Evolutionary conservation across 2,329 filamentous ascomycete species (phyloP).

Genomic region (Aspergillus fumigatus): DNA sequence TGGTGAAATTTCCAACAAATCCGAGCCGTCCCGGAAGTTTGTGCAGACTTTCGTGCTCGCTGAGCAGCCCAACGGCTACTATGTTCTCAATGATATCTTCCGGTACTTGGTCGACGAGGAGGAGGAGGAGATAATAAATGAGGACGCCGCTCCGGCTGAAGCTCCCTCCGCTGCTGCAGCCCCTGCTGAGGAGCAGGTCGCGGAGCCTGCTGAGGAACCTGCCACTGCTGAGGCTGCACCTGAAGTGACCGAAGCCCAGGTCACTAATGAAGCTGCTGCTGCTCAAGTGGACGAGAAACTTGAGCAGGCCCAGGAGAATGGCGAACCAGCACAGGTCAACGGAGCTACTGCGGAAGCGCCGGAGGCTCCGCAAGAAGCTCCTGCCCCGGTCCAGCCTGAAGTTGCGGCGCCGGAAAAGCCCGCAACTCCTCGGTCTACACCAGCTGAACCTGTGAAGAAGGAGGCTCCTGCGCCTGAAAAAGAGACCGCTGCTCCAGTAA

Average conservation of each 20-base stretch:
- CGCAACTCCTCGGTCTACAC: constrained; percentile 57
- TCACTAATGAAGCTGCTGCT: constrained; percentile 41
- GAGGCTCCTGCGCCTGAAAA: constrained; percentile 50
- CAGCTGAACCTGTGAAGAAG: constrained; percentile 45
- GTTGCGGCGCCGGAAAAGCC: constrained; percentile 57
- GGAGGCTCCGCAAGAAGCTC: constrained; percentile 20
- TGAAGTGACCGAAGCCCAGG: constrained; percentile 31
- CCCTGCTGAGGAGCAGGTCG: constrained; percentile 36
- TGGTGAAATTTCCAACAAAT: constrained; percentile 94
- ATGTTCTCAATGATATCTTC: constrained; percentile 97
- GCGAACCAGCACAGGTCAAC: constrained; percentile 39
- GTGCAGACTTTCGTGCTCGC: constrained; percentile 97
- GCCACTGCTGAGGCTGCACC: constrained; percentile 34
- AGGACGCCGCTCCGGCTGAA: constrained; percentile 29
- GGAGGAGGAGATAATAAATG: constrained; percentile 53
- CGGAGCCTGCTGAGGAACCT: constrained; percentile 43
- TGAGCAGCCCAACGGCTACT: constrained; percentile 94
- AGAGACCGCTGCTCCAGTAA: constrained; percentile 37
- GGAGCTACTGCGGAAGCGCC: constrained; percentile 21
- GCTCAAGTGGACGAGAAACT: constrained; percentile 69
- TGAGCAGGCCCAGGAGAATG: constrained; percentile 56
- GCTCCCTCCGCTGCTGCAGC: constrained; percentile 47
- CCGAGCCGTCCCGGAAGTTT: constrained; percentile 87
- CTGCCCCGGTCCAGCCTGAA: constrained; percentile 38
- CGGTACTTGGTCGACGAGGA: constrained; percentile 84